Percentiles rank a stretch among this genome's conserved stretches.
These are phyloP conservation scores for Microbotryum saponariae DNA, from an alignment of 1,284 basidiomycete species.

Conservation along the genomic window DNA sequence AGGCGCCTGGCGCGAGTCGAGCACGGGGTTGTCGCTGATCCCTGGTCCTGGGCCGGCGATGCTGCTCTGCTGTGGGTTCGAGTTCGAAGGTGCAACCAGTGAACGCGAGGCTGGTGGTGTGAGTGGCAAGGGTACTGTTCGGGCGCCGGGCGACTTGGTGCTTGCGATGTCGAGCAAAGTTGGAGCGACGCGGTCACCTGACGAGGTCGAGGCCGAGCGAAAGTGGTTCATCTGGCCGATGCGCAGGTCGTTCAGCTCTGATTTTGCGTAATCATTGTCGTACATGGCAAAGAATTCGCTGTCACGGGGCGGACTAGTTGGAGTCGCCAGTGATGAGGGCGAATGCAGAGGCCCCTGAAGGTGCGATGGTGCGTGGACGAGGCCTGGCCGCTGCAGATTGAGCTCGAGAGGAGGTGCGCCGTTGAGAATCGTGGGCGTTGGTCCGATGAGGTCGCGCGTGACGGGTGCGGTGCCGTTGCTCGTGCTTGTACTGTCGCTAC, in stretches of 20 bases:
- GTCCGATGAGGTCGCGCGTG: not conserved
- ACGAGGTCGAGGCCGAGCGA: not conserved
- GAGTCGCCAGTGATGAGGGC: not conserved
- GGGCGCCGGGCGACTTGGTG: not conserved
- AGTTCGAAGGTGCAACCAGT: not conserved
- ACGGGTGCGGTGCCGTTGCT: not conserved
- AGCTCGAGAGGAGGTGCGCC: not conserved
- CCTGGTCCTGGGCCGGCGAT: constrained; percentile 3
- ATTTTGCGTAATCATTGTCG: not conserved
- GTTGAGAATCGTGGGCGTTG: not conserved
- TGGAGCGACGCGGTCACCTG: not conserved
- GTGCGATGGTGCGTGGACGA: not conserved
- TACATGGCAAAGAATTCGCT: not conserved
- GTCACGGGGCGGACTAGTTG: not conserved
- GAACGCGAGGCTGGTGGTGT: not conserved
- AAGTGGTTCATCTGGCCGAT: not conserved
- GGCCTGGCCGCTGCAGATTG: not conserved
- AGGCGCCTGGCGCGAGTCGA: constrained; percentile 22
- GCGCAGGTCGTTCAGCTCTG: not conserved
- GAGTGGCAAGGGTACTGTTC: not conserved
- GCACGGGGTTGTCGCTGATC: constrained; percentile 16
- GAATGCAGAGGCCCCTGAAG: not conserved
- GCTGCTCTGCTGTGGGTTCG: too few relatives aligned
- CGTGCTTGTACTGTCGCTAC: constrained; percentile 15
- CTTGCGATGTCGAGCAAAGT: not conserved